These are phyloP conservation scores for Boletus rubropictus DNA, from an alignment of 768 basidiomycete genomes.

Conservation along the genomic window DNA sequence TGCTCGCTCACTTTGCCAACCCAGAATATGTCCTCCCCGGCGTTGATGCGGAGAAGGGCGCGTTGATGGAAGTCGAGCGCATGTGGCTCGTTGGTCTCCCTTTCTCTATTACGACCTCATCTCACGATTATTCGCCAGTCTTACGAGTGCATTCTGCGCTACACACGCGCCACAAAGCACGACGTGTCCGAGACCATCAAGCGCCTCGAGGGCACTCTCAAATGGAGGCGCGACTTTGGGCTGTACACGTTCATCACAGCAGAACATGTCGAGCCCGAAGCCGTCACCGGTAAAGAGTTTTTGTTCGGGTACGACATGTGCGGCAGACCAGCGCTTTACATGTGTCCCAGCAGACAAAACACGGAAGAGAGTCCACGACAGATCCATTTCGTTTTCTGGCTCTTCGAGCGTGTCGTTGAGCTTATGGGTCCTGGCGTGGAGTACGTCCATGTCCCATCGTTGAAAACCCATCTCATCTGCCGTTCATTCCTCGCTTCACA, in stretches of 20 bases:
- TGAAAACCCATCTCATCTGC: not conserved
- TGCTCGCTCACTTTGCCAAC: constrained; percentile 56
- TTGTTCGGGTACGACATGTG: constrained; percentile 67
- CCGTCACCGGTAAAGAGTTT: constrained; percentile 77
- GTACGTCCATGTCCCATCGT: constrained; percentile 37
- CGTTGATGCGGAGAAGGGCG: constrained; percentile 35
- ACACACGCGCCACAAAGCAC: constrained; percentile 77
- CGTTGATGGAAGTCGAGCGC: constrained; percentile 59
- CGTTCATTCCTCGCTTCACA: constrained; percentile 21
- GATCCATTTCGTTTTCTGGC: constrained; percentile 69
- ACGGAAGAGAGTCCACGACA: constrained; percentile 65
- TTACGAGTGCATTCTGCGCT: constrained; percentile 71
- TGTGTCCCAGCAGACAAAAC: constrained; percentile 70
- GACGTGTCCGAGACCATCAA: constrained; percentile 50
- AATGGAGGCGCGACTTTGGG: constrained; percentile 78
- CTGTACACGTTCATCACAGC: constrained; percentile 58
- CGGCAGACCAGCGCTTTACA: constrained; percentile 64
- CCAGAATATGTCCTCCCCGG: constrained; percentile 48
- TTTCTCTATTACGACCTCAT: not conserved
- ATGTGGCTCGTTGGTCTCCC: constrained; percentile 61
- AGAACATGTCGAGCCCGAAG: constrained; percentile 68
- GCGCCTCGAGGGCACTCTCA: constrained; percentile 65
- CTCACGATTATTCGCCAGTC: constrained; percentile 29
- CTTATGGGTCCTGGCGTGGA: constrained; percentile 80
- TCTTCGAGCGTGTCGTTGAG: constrained; percentile 70